Evolutionary conservation across 2,329 filamentous ascomycete genomes (phyloP).

Genomic region (Botrytis medusae): DNA sequence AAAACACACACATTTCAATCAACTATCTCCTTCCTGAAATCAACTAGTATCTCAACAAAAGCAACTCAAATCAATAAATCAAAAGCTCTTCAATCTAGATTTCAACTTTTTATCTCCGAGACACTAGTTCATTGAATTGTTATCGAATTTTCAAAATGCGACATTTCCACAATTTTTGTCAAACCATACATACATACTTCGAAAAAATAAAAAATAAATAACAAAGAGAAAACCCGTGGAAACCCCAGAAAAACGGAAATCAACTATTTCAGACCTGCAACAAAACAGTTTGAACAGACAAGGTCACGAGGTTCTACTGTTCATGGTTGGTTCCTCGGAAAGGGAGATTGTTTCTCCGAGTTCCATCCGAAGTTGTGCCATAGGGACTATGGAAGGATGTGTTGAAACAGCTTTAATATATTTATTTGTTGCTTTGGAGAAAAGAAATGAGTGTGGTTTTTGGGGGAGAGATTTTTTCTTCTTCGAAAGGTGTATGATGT

Average conservation of each 20-base stretch:
- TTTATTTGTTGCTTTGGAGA: too few species aligned
- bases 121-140: not conserved
- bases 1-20: not conserved
- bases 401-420: too few species aligned
- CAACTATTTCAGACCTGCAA: not conserved
- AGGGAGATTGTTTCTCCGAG: not conserved
- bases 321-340: not conserved
- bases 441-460: too few species aligned
- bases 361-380: not conserved
- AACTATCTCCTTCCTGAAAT: not conserved
- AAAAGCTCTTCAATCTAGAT: fast-evolving
- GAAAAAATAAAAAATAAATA: too few species aligned
- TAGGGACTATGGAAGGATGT: too few species aligned
- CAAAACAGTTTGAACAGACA: not conserved
- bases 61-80: not conserved
- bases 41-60: fast-evolving
- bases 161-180: not conserved
- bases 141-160: not conserved
- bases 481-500: too few species aligned
- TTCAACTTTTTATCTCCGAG: not conserved
- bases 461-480: too few species aligned
- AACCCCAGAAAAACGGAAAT: not conserved
- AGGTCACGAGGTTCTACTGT: not conserved
- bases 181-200: too few species aligned
- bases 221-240: not conserved